These are phyloP conservation scores for Arctostaphylos glauca DNA, from an alignment of 148 eudicot genomes.

Conservation along the genomic window DNA sequence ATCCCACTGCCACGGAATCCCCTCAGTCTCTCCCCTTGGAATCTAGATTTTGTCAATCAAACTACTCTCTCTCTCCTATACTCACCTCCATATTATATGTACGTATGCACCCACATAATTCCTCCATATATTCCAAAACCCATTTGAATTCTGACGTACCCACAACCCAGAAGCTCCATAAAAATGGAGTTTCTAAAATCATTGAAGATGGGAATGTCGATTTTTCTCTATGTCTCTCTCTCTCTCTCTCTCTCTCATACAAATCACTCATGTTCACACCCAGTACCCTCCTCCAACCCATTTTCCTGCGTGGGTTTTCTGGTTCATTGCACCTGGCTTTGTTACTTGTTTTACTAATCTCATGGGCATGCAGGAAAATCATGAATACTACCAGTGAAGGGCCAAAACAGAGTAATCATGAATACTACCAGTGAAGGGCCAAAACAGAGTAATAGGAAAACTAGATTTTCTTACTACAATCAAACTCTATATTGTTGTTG, in stretches of 20 bases:
- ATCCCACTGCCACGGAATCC: neutral
- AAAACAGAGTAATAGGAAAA: constrained; percentile 17
- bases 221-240: no score
- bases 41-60: neutral
- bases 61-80: neutral
- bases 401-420: constrained; percentile 21
- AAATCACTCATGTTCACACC: neutral
- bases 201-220: neutral
- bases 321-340: constrained; percentile 11
- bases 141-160: neutral
- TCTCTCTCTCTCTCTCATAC: neutral
- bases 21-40: neutral
- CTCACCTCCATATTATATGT: neutral
- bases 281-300: constrained; percentile 8
- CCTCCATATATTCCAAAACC: neutral
- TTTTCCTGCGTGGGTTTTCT: constrained; percentile 12
- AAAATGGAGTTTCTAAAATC: neutral
- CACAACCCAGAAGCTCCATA: neutral
- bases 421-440: constrained; percentile 12
- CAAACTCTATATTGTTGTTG: constrained; percentile 36
- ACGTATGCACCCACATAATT: no score
- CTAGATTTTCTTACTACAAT: constrained; percentile 29
- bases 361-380: constrained; percentile 12
- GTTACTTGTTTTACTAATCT: neutral
- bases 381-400: constrained; percentile 8